A percentile compares a stretch with the other conserved stretches of the same genome.
These are phyloP conservation scores for Pelargonium exstipulatum DNA, from an alignment of 441 rosid species.

Conservation along the genomic window DNA sequence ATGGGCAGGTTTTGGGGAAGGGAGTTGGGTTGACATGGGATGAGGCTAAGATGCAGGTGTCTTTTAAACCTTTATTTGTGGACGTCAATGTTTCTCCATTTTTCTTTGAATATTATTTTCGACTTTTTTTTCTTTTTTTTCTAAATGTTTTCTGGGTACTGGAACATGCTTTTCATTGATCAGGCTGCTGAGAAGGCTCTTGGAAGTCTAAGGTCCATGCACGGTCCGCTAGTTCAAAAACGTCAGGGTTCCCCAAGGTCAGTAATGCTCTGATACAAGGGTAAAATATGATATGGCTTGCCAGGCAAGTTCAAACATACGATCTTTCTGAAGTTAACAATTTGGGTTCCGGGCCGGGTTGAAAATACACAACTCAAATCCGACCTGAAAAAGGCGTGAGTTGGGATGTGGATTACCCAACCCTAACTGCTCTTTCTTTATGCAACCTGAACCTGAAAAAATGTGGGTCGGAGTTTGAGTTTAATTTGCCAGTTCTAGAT, in stretches of 20 bases:
- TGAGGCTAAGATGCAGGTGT: constrained; percentile 89
- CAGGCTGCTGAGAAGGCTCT: constrained; percentile 98
- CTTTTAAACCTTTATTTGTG: not conserved
- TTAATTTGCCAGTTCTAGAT: no score
- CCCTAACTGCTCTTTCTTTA: no score
- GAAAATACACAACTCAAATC: no score
- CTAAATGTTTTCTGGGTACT: constrained; percentile 17
- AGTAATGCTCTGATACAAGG: constrained; percentile 22
- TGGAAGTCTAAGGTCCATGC: constrained; percentile 54
- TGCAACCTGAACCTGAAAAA: no score
- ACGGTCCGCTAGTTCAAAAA: constrained; percentile 54
- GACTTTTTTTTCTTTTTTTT: no score
- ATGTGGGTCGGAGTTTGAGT: no score
- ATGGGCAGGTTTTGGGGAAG: constrained; percentile 81
- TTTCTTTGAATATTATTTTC: not conserved
- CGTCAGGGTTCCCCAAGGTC: constrained; percentile 82
- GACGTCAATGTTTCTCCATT: constrained; percentile 4
- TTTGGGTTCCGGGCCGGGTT: no score
- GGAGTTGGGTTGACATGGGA: constrained; percentile 91
- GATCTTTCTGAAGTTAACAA: not conserved
- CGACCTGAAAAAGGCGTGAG: no score
- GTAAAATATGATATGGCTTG: not conserved
- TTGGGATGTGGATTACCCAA: no score
- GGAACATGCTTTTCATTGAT: constrained; percentile 13
- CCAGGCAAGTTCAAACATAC: not conserved